Conservation (phyloP, 306 rosid species). For the Acacia acuminata region DNA sequence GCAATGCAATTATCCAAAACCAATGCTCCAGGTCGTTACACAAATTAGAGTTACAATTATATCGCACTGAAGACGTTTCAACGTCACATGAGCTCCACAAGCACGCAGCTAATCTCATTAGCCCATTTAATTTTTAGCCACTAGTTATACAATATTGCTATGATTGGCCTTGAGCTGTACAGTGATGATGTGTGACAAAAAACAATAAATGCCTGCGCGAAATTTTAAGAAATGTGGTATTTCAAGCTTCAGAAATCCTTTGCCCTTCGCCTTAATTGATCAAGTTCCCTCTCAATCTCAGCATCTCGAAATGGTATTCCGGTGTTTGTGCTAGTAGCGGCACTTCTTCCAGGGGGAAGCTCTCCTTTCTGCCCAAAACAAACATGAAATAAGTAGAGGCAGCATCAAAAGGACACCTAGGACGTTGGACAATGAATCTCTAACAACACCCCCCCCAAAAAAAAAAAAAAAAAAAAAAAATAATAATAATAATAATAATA, state of each 20-base stretch:
- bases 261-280: constrained; percentile 72
- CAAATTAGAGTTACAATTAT: background rate
- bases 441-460: background rate
- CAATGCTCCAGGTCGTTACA: background rate
- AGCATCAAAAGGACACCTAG: background rate
- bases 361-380: constrained; percentile 77
- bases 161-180: constrained; percentile 46
- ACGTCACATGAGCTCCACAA: constrained; percentile 26
- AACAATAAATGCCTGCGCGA: constrained; percentile 24
- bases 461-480: too few species aligned
- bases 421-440: constrained; percentile 13
- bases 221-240: constrained; percentile 12
- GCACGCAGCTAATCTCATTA: constrained; percentile 27
- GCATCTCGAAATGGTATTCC: constrained; percentile 74
- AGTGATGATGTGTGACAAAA: constrained; percentile 34
- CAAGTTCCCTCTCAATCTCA: constrained; percentile 82
- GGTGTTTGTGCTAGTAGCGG: constrained; percentile 38
- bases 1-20: constrained; percentile 20
- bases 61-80: constrained; percentile 8
- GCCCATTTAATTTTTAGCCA: constrained; percentile 22
- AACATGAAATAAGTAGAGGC: constrained; percentile 12
- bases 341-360: constrained; percentile 89
- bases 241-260: constrained; percentile 56
- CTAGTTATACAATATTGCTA: constrained; percentile 23
- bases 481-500: background rate